Conservation (phyloP, 805 yeast species). For the Kuraishia molischiana region DNA sequence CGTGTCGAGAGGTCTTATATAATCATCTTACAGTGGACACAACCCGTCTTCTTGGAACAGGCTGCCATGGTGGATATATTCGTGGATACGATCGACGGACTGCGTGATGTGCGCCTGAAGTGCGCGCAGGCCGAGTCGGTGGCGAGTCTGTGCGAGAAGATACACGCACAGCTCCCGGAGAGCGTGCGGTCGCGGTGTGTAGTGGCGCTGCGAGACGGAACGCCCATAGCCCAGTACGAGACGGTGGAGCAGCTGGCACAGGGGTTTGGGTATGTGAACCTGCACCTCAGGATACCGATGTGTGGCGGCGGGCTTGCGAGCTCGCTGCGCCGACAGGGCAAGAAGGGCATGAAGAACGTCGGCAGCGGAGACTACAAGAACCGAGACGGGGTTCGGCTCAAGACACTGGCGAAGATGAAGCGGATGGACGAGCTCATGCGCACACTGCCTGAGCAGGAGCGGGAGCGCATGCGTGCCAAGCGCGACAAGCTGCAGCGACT, state of each 20-base stretch:
- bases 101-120: slow-evolving; percentile 4
- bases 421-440: slow-evolving; percentile 19
- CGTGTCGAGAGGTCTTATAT: too few relatives aligned
- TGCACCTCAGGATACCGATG: slow-evolving; percentile 23
- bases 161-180: slow-evolving; percentile 6
- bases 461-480: slow-evolving; percentile 17
- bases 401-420: slow-evolving; percentile 23
- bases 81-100: slow-evolving; percentile 9
- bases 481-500: slow-evolving; percentile 24
- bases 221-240: slow-evolving; percentile 3
- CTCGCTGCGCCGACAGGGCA: slow-evolving; percentile 28
- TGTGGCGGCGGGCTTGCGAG: slow-evolving; percentile 44
- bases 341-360: slow-evolving; percentile 9
- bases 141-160: slow-evolving; percentile 1
- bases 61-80: slow-evolving; percentile 11
- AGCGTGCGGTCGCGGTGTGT: slow-evolving; percentile 6
- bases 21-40: too few relatives aligned
- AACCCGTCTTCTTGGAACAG: too few relatives aligned
- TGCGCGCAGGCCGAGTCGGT: background rate
- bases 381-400: slow-evolving; percentile 29
- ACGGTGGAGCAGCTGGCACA: slow-evolving; percentile 2
- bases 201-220: slow-evolving; percentile 9
- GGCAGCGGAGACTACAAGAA: slow-evolving; percentile 21
- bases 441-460: slow-evolving; percentile 7
- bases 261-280: slow-evolving; percentile 8